A percentile compares a stretch with the other conserved stretches of the same genome.
Conservation (phyloP, 2,329 filamentous ascomycete species). For the Juglanconis sp. region DNA sequence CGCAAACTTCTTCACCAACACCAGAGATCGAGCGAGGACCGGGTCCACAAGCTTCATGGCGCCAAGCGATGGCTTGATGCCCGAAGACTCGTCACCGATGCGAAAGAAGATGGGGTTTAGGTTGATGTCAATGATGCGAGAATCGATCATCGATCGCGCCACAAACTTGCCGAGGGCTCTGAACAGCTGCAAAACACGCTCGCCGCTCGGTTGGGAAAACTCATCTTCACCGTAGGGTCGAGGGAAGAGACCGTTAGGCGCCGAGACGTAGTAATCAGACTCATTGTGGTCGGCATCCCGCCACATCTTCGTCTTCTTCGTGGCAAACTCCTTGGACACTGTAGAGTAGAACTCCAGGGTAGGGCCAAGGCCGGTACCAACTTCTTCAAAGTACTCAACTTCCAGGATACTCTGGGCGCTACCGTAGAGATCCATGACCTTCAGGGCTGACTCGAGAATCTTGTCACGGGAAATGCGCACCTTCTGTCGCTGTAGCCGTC, state of each 20-base stretch:
- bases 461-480: constrained; percentile 95
- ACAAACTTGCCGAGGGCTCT: constrained; percentile 96
- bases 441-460: constrained; percentile 92
- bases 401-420: constrained; percentile 95
- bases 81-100: constrained; percentile 67
- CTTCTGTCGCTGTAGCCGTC: constrained; percentile 89
- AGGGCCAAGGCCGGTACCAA: constrained; percentile 90
- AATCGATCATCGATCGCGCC: constrained; percentile 96
- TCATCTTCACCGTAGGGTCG: constrained; percentile 83
- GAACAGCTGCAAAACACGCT: constrained; percentile 83
- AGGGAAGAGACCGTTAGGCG: constrained; percentile 82
- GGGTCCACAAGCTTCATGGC: constrained; percentile 88
- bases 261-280: constrained; percentile 78
- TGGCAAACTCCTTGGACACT: constrained; percentile 94
- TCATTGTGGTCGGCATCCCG: constrained; percentile 78
- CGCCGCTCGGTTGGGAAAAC: constrained; percentile 70
- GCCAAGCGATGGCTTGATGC: constrained; percentile 78
- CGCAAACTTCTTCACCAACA: constrained; percentile 82
- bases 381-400: constrained; percentile 98
- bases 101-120: constrained; percentile 99
- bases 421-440: constrained; percentile 98
- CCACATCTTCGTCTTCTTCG: constrained; percentile 97
- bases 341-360: constrained; percentile 98
- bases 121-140: constrained; percentile 93
- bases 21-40: constrained; percentile 78